A percentile compares a stretch with the other conserved stretches of the same genome.
Conservation (phyloP, 352 stramenopile species). For the Aphanomyces invadans region DNA sequence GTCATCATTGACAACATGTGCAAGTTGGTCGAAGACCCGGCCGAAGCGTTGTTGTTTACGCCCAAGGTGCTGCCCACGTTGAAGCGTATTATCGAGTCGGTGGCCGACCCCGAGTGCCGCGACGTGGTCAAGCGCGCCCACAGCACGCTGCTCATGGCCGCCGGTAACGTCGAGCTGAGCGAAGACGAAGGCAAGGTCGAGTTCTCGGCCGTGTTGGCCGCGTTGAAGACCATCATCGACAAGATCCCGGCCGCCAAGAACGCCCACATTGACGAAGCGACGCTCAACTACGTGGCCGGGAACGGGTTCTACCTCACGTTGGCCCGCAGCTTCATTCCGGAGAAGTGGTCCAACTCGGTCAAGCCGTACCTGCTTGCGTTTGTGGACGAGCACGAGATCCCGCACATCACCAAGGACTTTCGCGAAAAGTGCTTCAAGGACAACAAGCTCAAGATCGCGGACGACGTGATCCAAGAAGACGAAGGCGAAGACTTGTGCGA, state of each 20-base stretch:
- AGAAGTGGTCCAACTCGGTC: constrained; percentile 91
- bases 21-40: constrained; percentile 97
- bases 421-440: constrained; percentile 84
- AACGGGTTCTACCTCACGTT: constrained; percentile 84
- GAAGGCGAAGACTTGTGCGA: constrained; percentile 97
- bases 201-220: constrained; percentile 73
- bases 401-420: constrained; percentile 60
- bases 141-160: constrained; percentile 89
- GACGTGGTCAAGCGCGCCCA: constrained; percentile 92
- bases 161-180: constrained; percentile 88
- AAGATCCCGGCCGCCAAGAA: constrained; percentile 74
- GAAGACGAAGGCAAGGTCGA: constrained; percentile 90
- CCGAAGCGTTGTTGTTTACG: constrained; percentile 96
- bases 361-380: constrained; percentile 82
- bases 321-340: constrained; percentile 90
- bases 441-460: constrained; percentile 87
- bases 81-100: constrained; percentile 93
- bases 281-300: constrained; percentile 83
- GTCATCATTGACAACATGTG: constrained; percentile 99
- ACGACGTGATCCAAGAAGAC: constrained; percentile 95
- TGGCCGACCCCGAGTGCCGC: constrained; percentile 96
- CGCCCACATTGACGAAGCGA: constrained; percentile 83
- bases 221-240: constrained; percentile 72
- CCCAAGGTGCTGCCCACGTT: constrained; percentile 95
- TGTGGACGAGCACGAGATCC: constrained; percentile 50